Percentiles rank a stretch among this genome's conserved stretches.
Evolutionary conservation across 768 basidiomycete genomes (phyloP).

Genomic region (Hydnomerulius pinastri): DNA sequence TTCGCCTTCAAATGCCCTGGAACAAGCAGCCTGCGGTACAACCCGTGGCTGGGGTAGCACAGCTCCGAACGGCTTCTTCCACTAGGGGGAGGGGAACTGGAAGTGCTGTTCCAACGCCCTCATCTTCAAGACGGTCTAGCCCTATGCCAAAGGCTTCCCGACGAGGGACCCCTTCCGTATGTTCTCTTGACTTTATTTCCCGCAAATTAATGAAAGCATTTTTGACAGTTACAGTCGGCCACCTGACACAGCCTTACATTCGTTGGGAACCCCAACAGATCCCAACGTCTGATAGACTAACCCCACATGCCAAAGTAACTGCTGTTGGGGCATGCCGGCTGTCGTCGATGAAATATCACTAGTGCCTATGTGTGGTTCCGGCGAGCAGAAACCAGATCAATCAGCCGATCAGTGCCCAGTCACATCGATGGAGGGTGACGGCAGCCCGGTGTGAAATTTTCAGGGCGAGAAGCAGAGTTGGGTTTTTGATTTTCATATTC

Average conservation of each 20-base stretch:
- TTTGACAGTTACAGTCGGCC: conserved; percentile 15
- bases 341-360: not conserved
- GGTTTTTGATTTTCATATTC: conserved; percentile 36
- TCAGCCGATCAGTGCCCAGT: conserved; percentile 3
- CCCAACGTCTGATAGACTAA: not conserved
- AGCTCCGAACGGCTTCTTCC: conserved; percentile 26
- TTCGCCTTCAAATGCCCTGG: conserved; percentile 32
- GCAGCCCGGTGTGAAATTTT: conserved; percentile 21
- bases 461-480: conserved; percentile 32
- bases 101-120: conserved; percentile 31
- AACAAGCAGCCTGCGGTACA: conserved; percentile 15
- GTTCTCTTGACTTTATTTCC: conserved; percentile 17
- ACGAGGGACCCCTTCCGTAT: conserved; percentile 26
- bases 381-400: too few relatives aligned
- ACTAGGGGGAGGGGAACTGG: conserved; percentile 25
- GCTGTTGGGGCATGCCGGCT: not conserved
- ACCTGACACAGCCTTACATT: too few relatives aligned
- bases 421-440: conserved; percentile 8
- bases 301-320: not conserved
- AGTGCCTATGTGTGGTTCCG: not conserved
- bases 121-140: conserved; percentile 34
- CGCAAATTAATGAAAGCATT: conserved; percentile 28
- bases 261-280: not conserved
- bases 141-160: conserved; percentile 33
- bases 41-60: conserved; percentile 12